Evolutionary conservation across 192 early-diverging fungal genomes (phyloP).

Genomic region (Coemansia brasiliensis): DNA sequence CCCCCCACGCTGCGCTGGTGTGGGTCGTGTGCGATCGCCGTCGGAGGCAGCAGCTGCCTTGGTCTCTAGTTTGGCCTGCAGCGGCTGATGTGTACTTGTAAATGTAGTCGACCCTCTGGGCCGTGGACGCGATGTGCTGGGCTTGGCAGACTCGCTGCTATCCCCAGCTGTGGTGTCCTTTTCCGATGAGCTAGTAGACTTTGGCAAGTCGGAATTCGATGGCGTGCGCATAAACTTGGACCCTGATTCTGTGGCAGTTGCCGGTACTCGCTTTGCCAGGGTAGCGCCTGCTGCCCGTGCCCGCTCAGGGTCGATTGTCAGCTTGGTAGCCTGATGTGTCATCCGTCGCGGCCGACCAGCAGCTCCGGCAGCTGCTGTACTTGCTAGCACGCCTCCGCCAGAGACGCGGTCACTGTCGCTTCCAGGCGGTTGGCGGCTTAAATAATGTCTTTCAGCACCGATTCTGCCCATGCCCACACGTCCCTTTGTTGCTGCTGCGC

Average conservation of each 20-base stretch:
- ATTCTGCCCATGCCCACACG: conserved; percentile 23
- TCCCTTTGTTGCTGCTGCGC: conserved; percentile 30
- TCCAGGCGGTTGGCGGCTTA: conserved; percentile 20
- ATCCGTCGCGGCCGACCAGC: conserved; percentile 51
- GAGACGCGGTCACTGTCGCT: conserved; percentile 11
- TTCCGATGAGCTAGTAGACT: conserved; percentile 27
- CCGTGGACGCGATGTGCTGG: conserved; percentile 3
- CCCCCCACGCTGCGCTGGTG: conserved; percentile 16
- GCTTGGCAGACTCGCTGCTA: not conserved
- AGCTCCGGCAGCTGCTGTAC: conserved; percentile 43
- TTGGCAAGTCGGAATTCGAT: conserved; percentile 16
- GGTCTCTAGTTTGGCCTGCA: conserved; percentile 51
- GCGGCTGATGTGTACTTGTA: conserved; percentile 27
- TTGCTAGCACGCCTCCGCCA: conserved; percentile 31
- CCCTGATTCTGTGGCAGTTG: conserved; percentile 33
- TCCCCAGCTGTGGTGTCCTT: conserved; percentile 19
- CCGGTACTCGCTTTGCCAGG: conserved; percentile 18
- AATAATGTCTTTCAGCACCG: conserved; percentile 21
- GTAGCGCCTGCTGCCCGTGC: conserved; percentile 28
- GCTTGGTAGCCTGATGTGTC: conserved; percentile 50
- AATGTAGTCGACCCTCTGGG: conserved; percentile 8
- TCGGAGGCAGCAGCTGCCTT: conserved; percentile 11
- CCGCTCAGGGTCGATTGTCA: conserved; percentile 44
- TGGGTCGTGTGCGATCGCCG: conserved; percentile 15
- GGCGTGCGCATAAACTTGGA: conserved; percentile 36